A percentile compares a stretch with the other conserved stretches of the same genome.
phyloP scores from a whole-genome alignment of 768 basidiomycete genomes.

The Sistotremastrum niveocremeum region DNA sequence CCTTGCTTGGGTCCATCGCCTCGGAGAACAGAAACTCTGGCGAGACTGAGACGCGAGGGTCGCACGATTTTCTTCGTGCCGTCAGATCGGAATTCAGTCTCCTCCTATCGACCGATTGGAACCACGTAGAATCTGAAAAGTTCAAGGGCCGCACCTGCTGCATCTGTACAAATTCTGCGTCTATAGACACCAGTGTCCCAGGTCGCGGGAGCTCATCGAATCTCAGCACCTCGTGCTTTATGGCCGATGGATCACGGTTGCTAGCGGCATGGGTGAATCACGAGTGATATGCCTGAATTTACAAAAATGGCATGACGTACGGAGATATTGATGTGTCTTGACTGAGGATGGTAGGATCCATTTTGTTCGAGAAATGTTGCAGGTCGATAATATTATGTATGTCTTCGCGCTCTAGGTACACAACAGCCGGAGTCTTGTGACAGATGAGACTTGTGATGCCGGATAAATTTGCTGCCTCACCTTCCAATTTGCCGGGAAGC shows the following conservation, averaged over 20 bases:
- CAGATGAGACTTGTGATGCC: conserved; percentile 9
- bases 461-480: conserved; percentile 25
- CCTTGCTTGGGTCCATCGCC: conserved; percentile 73
- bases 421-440: conserved; percentile 64
- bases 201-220: conserved; percentile 69
- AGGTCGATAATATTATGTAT: conserved; percentile 45
- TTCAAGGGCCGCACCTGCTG: conserved; percentile 49
- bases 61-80: conserved; percentile 87
- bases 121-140: neutral
- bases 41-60: conserved; percentile 83
- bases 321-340: conserved; percentile 81
- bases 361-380: conserved; percentile 42
- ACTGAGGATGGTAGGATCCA: conserved; percentile 65
- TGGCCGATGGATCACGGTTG: conserved; percentile 55
- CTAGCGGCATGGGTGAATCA: conserved; percentile 23
- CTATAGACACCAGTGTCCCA: conserved; percentile 86
- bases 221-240: conserved; percentile 67
- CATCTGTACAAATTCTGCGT: conserved; percentile 96
- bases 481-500: conserved; percentile 89
- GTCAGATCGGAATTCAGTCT: conserved; percentile 89
- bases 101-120: conserved; percentile 44
- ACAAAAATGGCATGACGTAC: conserved; percentile 27
- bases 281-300: neutral
- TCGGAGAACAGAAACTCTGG: conserved; percentile 86
- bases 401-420: conserved; percentile 79